Evolutionary conservation across 2,329 filamentous ascomycete genomes (phyloP), one percentile per base, ranked within the genome.

Genomic region (Diaporthe nobilis): DNA sequence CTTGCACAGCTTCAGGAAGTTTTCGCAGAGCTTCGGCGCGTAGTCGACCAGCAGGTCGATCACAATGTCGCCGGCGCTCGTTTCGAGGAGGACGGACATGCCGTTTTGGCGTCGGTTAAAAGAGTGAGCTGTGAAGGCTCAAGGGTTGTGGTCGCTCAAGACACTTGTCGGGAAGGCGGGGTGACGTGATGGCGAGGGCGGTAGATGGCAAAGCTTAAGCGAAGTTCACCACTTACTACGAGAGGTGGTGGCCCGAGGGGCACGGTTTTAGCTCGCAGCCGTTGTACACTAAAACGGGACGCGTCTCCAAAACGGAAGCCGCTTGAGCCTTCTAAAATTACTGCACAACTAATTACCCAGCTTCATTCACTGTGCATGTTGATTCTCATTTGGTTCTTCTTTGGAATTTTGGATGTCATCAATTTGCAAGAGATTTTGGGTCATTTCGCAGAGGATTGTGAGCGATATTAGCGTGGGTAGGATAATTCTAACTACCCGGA

Each of bases 1-100:
- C 87, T 98, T 98, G 91, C 97, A 98, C 80, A 99, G 94, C 89
- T 99, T 98, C 75, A 99, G 88, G 85, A 99, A 98, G 89, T 98
- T 99, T 86, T 98, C 94, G 88, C 96, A 98, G 80, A 95, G 92
- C 84, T 93, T 96, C 1, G 96, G 97, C 55, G 95, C 94, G 82
- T 96, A 94, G 80, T 98, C 94, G 71, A 97, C 92, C 77, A 98
- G 88, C 34, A 99, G 90, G 84, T 99, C 96, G 81, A 98, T 95
- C 78, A 98, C 96, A 81, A 99, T 94, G 84, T 99, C 97, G 81
- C 96, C 96, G 2, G 93, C 91, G 75, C 94, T 98, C 47, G 97
- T 98, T 86, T 99, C 96, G 70, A 99, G 89, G 42, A 98, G 90
- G 73, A 98, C 96, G 78, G 95, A 98, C 96, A 98, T 98, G 70